Base-by-base conservation (phyloP, 306 rosid species). In the Lablab purpureus region DNA sequence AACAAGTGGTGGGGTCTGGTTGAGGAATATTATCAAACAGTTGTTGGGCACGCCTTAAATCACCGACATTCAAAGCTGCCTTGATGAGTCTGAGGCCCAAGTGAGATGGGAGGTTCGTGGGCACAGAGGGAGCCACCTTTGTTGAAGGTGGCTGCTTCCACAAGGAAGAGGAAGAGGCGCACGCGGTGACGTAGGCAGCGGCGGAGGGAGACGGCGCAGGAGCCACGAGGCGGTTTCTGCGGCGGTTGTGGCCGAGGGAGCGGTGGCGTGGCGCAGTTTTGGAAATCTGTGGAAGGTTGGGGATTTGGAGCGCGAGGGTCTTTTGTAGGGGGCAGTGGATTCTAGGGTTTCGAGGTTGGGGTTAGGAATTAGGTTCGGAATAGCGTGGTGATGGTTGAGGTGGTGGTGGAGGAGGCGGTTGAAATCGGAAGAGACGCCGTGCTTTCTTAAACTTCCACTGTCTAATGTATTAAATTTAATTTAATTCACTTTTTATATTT, bases 1-100 rank as follows among this genome's bases (percentile, higher is more conserved):
- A 81, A 84, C 90, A 86, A 69, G 85, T 81, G 30, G 30, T 81
- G 6, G 85, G 80, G 68, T 89, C 80, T 84, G 82, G 87, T 66
- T 82, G 46, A 51, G 72, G 58, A 87, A 87, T 86, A 82, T 80
- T 74, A 19, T 84, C 89, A 60, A 89, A 87, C 86, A 89, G 45
- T 75, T 80, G 83, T 46, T 80, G 87, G 50, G 89, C 90, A 45
- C 87, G 84, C 68, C 67, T 73, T 5, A 89, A 34, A 47, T 89
- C 87, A 15, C 92, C 78, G 4, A 76, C 86, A 41, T 82, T 71
- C 10, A 86, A 25, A 3, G 79, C 76, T 0, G 75, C 28, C 21
- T 68, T 84, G 0, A 89, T 15, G 49, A 89, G 81, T 21, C 78
- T 80, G 14, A 65, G 84, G 76, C 77, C 74, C 77, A 77, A 46